These are phyloP conservation scores for Podaxis sp. DNA, from an alignment of 768 basidiomycete species.

Conservation along the genomic window DNA sequence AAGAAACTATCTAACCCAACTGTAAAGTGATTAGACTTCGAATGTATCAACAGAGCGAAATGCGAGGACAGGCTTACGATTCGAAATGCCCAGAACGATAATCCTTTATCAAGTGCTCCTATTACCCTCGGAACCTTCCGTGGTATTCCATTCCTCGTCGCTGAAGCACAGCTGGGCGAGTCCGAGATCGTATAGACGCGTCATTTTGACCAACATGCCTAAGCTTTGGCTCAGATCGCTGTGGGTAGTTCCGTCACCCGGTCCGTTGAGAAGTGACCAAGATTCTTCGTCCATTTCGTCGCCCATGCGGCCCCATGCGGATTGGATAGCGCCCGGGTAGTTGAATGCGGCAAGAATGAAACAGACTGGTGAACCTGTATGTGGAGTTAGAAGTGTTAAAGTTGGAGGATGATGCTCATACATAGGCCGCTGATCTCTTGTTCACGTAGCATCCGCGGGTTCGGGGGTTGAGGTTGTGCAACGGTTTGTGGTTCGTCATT, in stretches of 20 bases:
- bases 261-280: slow-evolving; percentile 60
- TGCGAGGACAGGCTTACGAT: not conserved
- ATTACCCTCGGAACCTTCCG: not conserved
- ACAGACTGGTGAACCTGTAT: slow-evolving; percentile 72
- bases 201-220: slow-evolving; percentile 74
- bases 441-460: slow-evolving; percentile 50
- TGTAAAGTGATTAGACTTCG: not conserved
- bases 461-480: slow-evolving; percentile 17
- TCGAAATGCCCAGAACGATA: not conserved
- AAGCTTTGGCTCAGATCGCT: slow-evolving; percentile 38
- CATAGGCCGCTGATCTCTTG: slow-evolving; percentile 78
- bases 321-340: slow-evolving; percentile 61
- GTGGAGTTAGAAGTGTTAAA: not conserved
- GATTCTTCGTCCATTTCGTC: slow-evolving; percentile 68
- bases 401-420: slow-evolving; percentile 33
- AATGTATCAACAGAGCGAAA: not conserved
- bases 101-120: no score
- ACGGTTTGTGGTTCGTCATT: slow-evolving; percentile 21
- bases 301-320: slow-evolving; percentile 66
- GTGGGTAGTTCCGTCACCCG: slow-evolving; percentile 36
- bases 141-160: slow-evolving; percentile 21
- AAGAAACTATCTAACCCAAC: not conserved
- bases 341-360: slow-evolving; percentile 71
- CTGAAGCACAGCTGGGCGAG: slow-evolving; percentile 62
- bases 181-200: slow-evolving; percentile 70